A percentile compares a stretch with the other conserved stretches of the same genome.
Evolutionary conservation across 2,329 filamentous ascomycete genomes (phyloP).

Genomic region (Thelonectria olida): DNA sequence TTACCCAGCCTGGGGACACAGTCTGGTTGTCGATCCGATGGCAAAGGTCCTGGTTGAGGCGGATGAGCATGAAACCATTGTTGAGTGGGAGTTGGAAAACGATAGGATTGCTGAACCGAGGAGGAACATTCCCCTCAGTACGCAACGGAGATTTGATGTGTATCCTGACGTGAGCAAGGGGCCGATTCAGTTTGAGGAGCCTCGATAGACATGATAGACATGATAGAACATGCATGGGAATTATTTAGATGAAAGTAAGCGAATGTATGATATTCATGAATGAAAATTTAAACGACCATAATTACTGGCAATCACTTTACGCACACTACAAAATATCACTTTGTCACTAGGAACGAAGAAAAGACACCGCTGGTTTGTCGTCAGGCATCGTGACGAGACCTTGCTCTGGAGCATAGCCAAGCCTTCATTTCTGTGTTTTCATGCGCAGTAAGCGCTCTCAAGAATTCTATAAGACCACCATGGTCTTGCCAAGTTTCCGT

Average conservation of each 20-base stretch:
- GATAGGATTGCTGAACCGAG: constrained; percentile 78
- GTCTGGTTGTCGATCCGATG: constrained; percentile 86
- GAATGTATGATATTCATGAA: background rate
- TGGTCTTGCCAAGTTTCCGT: constrained; percentile 30
- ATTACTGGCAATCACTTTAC: background rate
- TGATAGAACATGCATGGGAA: too few relatives aligned
- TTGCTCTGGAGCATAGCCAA: constrained; percentile 28
- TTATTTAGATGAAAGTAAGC: background rate
- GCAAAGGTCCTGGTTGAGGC: constrained; percentile 83
- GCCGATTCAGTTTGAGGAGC: constrained; percentile 50
- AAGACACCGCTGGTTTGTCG: constrained; percentile 30
- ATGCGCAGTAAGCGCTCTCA: constrained; percentile 1
- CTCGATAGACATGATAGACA: constrained; percentile 10
- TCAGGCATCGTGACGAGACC: constrained; percentile 25
- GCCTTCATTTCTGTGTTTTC: constrained; percentile 19
- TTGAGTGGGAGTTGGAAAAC: constrained; percentile 76
- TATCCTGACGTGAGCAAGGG: constrained; percentile 88
- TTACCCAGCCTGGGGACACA: constrained; percentile 95
- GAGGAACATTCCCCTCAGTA: constrained; percentile 83
- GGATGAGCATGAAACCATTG: constrained; percentile 79
- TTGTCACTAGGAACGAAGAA: background rate
- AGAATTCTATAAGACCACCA: constrained; percentile 32
- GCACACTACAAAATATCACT: background rate
- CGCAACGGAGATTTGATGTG: constrained; percentile 91
- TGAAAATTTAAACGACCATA: background rate